Evolutionary conservation across 106 monocot genomes (phyloP).

Genomic region (Iris macrosiphon): DNA sequence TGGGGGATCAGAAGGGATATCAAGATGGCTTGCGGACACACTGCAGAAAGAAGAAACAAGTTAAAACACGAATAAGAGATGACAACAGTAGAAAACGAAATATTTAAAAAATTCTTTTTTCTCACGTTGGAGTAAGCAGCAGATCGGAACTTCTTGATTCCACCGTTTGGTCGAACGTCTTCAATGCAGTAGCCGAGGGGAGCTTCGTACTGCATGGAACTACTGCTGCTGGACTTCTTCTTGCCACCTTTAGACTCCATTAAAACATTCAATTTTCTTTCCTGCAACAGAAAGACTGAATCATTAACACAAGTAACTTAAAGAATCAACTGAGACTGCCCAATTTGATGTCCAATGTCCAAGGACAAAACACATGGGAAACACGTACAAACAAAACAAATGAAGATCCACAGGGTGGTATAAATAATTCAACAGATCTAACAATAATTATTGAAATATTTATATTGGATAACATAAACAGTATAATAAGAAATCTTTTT

Average conservation of each 20-base stretch:
- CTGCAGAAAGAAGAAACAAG: constrained; percentile 18
- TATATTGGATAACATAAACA: too few species aligned
- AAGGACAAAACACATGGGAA: too few species aligned
- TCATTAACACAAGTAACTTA: too few species aligned
- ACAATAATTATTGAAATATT: too few species aligned
- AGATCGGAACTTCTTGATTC: constrained; percentile 86
- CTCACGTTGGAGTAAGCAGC: constrained; percentile 63
- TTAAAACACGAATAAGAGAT: not conserved
- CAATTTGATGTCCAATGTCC: too few species aligned
- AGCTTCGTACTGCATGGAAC: constrained; percentile 70
- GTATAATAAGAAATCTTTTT: too few species aligned
- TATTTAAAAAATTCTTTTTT: not conserved
- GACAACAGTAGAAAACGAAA: not conserved
- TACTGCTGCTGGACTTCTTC: constrained; percentile 63
- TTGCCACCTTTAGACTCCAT: constrained; percentile 88
- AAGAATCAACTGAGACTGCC: too few species aligned
- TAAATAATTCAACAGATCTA: too few species aligned
- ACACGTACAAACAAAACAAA: too few species aligned
- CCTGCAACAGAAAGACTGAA: constrained; percentile 25
- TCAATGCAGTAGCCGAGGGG: constrained; percentile 95
- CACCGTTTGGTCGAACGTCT: constrained; percentile 88
- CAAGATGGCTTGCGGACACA: constrained; percentile 67
- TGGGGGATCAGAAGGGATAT: constrained; percentile 10
- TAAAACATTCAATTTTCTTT: constrained; percentile 63
- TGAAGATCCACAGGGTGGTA: too few species aligned